These are phyloP conservation scores for Cutaneotrichosporon cavernicola DNA, from an alignment of 1,284 basidiomycete species.

Conservation along the genomic window DNA sequence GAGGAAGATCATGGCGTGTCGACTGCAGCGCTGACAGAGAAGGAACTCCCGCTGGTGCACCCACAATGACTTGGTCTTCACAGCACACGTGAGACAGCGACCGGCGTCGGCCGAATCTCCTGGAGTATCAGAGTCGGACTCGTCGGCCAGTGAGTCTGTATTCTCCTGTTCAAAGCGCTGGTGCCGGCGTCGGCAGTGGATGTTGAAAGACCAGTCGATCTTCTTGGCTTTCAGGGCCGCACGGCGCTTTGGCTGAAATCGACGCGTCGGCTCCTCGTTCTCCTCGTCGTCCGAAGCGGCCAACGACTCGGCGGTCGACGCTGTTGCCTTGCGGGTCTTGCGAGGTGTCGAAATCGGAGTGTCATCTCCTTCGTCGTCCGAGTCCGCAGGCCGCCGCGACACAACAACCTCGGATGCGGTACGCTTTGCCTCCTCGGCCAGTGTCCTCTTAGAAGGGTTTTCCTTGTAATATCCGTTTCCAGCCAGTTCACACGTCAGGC, in stretches of 20 bases:
- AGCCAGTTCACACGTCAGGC: conserved; percentile 41
- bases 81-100: conserved; percentile 45
- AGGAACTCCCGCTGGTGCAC: conserved; percentile 39
- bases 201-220: neutral
- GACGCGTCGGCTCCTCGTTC: conserved; percentile 24
- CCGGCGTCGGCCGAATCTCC: neutral
- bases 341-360: conserved; percentile 16
- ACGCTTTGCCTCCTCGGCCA: conserved; percentile 2
- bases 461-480: conserved; percentile 15
- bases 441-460: conserved; percentile 1
- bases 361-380: conserved; percentile 11
- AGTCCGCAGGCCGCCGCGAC: conserved; percentile 3
- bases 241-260: conserved; percentile 22
- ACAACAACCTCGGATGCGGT: neutral
- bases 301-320: neutral
- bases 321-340: conserved; percentile 5
- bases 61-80: conserved; percentile 42
- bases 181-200: neutral
- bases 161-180: neutral
- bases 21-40: conserved; percentile 44
- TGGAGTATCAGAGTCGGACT: neutral
- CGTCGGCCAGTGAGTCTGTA: neutral
- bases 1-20: conserved; percentile 47
- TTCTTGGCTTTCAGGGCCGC: conserved; percentile 22
- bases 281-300: conserved; percentile 23